Percentiles rank a stretch among this genome's conserved stretches.
Evolutionary conservation across 495 filamentous ascomycete species (phyloP).

Genomic region (Xylaria palmicola): DNA sequence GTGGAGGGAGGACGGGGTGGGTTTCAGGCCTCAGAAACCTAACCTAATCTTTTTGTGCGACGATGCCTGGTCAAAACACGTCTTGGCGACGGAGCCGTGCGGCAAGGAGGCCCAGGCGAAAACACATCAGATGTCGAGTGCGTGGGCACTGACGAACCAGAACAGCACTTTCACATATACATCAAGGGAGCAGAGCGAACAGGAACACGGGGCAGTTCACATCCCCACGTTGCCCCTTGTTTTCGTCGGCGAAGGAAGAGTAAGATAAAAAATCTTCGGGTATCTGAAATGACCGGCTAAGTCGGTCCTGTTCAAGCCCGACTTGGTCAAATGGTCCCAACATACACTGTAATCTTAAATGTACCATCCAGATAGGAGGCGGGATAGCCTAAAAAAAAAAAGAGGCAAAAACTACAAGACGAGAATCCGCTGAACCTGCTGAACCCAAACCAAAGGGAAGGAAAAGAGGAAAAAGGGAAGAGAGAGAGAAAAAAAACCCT

Average conservation of each 20-base stretch:
- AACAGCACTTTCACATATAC: too few relatives aligned
- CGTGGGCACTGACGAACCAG: too few relatives aligned
- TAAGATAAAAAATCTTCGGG: neutral
- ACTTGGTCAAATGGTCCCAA: neutral
- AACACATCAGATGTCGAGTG: too few relatives aligned
- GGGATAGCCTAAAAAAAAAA: too few relatives aligned
- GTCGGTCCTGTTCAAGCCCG: neutral
- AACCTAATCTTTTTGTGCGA: neutral
- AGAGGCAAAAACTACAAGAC: too few relatives aligned
- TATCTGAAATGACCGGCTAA: constrained; percentile 1
- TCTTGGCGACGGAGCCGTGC: neutral
- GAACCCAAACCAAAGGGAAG: neutral
- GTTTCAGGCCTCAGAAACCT: neutral
- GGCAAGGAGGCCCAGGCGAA: neutral
- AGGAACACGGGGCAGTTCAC: too few relatives aligned
- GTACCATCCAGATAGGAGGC: too few relatives aligned
- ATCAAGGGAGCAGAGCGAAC: too few relatives aligned
- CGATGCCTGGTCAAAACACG: neutral
- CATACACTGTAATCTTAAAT: neutral
- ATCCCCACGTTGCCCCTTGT: too few relatives aligned
- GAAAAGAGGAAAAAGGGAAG: neutral
- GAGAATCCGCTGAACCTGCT: too few relatives aligned
- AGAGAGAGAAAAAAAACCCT: neutral
- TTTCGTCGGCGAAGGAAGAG: too few relatives aligned
- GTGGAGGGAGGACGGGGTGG: neutral